Percentiles rank a stretch among this genome's conserved stretches.
These are phyloP conservation scores for Suillus clintonianus DNA, from an alignment of 768 basidiomycete genomes.

Conservation along the genomic window DNA sequence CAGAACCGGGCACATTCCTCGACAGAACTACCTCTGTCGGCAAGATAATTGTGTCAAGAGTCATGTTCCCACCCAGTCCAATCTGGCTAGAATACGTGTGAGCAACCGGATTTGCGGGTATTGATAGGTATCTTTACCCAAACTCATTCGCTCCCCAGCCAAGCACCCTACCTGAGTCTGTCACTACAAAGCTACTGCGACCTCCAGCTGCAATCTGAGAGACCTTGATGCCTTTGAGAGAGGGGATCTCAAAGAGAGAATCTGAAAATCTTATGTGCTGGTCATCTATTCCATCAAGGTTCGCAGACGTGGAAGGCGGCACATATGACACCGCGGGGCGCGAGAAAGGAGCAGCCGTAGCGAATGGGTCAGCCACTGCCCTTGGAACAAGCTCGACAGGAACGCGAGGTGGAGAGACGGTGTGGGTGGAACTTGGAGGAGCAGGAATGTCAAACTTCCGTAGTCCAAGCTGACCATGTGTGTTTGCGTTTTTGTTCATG, in stretches of 20 bases:
- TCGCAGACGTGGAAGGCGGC: constrained; percentile 26
- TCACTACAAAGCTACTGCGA: constrained; percentile 73
- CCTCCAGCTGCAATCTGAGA: constrained; percentile 73
- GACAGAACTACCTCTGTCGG: constrained; percentile 86
- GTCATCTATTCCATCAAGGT: constrained; percentile 33
- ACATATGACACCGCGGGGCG: constrained; percentile 23
- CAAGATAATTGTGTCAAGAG: constrained; percentile 68
- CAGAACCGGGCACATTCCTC: constrained; percentile 50
- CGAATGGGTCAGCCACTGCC: constrained; percentile 51
- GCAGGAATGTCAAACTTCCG: constrained; percentile 57
- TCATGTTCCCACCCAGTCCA: constrained; percentile 67
- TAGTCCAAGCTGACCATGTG: constrained; percentile 82
- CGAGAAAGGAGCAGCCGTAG: constrained; percentile 44
- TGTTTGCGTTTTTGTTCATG: constrained; percentile 71
- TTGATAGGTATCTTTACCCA: constrained; percentile 49
- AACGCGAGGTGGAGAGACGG: constrained; percentile 32
- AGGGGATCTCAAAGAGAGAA: constrained; percentile 74
- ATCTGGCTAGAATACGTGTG: constrained; percentile 59
- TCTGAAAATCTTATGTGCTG: constrained; percentile 65
- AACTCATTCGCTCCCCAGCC: constrained; percentile 90
- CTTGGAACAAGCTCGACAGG: constrained; percentile 60
- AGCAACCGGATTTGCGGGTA: constrained; percentile 1
- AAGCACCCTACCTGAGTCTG: constrained; percentile 69
- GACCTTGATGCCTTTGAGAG: constrained; percentile 61
- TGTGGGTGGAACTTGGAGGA: constrained; percentile 19